Evolutionary conservation across 2,329 filamentous ascomycete genomes (phyloP).

Genomic region (Trichoderma arundinaceum): DNA sequence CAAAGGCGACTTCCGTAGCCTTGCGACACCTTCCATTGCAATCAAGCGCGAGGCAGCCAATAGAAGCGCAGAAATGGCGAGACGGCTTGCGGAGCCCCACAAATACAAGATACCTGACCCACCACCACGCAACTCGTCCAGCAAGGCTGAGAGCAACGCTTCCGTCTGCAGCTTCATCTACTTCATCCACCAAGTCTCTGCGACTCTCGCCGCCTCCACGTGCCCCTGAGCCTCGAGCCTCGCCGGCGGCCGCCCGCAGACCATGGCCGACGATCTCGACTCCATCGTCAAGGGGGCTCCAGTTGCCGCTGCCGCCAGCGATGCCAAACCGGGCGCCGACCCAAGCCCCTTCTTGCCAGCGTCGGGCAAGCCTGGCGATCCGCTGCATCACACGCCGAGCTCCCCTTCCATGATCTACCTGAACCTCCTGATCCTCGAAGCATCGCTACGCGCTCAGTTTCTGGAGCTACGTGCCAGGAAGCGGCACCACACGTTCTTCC

Average conservation of each 20-base stretch:
- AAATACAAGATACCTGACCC: background rate
- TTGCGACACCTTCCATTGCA: background rate
- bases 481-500: constrained; percentile 91
- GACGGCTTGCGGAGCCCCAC: background rate
- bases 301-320: constrained; percentile 64
- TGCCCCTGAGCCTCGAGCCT: constrained; percentile 13
- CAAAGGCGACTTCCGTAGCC: background rate
- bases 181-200: background rate
- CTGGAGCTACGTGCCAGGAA: constrained; percentile 85
- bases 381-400: constrained; percentile 81
- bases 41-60: constrained; percentile 4
- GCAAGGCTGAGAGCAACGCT: constrained; percentile 23
- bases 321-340: constrained; percentile 49
- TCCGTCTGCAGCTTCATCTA: constrained; percentile 9
- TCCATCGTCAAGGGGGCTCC: constrained; percentile 92
- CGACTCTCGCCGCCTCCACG: constrained; percentile 19
- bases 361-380: constrained; percentile 63
- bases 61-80: background rate
- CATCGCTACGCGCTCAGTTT: constrained; percentile 90
- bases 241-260: constrained; percentile 28
- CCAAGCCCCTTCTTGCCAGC: constrained; percentile 53
- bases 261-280: constrained; percentile 74
- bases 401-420: constrained; percentile 96
- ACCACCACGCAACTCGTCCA: constrained; percentile 16
- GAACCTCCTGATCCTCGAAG: constrained; percentile 95